Conservation (phyloP, 1,284 basidiomycete species). For the Marasmius fiardii region DNA sequence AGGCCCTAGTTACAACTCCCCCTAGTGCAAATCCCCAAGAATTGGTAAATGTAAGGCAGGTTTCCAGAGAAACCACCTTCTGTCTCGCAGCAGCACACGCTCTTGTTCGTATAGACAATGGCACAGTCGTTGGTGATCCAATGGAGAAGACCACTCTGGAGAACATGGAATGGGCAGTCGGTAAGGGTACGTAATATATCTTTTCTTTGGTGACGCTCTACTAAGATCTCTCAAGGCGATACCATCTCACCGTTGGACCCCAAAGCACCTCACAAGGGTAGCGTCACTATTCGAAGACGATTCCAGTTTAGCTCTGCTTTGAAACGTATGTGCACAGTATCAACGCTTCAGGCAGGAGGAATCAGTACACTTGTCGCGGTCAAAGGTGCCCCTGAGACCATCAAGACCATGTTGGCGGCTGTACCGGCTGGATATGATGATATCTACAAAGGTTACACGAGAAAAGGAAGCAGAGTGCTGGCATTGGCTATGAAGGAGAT, state of each 20-base stretch:
- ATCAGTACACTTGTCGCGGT: slow-evolving; percentile 67
- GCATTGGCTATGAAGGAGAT: slow-evolving; percentile 86
- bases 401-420: slow-evolving; percentile 77
- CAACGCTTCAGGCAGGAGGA: slow-evolving; percentile 50
- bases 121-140: slow-evolving; percentile 92
- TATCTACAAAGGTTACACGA: slow-evolving; percentile 90
- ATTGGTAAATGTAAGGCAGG: slow-evolving; percentile 78
- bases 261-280: slow-evolving; percentile 53
- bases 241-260: slow-evolving; percentile 56
- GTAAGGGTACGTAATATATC: slow-evolving; percentile 51
- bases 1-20: neutral
- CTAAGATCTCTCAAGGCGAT: slow-evolving; percentile 45
- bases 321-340: slow-evolving; percentile 94
- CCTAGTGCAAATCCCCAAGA: slow-evolving; percentile 47
- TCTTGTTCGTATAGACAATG: slow-evolving; percentile 90
- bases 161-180: slow-evolving; percentile 87
- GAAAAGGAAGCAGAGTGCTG: slow-evolving; percentile 87
- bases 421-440: slow-evolving; percentile 85
- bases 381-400: slow-evolving; percentile 94
- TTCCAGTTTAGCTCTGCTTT: slow-evolving; percentile 96
- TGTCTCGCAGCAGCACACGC: slow-evolving; percentile 96
- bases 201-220: neutral
- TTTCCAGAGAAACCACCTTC: slow-evolving; percentile 75
- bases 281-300: slow-evolving; percentile 77
- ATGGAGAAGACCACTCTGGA: slow-evolving; percentile 99